Conservation (phyloP, 345 rosid species). For the Geranium rotundifolium region DNA sequence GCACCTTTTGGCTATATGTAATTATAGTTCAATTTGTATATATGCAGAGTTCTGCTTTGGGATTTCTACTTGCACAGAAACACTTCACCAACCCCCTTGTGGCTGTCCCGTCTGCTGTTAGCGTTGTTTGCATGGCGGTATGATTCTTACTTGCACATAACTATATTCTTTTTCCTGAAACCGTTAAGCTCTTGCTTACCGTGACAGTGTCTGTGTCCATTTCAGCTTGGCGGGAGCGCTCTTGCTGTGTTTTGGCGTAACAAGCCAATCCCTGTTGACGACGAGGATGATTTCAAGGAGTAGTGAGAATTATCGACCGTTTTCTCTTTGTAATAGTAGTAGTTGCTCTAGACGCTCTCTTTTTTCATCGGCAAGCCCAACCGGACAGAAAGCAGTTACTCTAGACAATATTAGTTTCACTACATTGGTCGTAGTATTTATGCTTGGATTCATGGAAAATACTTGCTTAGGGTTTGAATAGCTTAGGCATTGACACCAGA, state of each 20-base stretch:
- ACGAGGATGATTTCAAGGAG: conserved; percentile 89
- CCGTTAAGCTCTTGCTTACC: neutral
- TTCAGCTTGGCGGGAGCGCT: conserved; percentile 95
- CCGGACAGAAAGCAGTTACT: no score
- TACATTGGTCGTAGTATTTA: no score
- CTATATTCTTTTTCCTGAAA: neutral
- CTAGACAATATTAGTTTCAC: no score
- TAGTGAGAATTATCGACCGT: conserved; percentile 22
- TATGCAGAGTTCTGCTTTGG: conserved; percentile 88
- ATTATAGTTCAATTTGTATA: conserved; percentile 3
- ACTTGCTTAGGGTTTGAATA: no score
- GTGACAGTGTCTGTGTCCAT: neutral
- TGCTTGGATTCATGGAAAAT: no score
- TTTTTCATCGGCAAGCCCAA: no score
- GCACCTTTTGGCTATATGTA: neutral
- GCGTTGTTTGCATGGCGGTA: conserved; percentile 99
- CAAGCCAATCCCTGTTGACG: conserved; percentile 56
- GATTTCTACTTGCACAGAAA: conserved; percentile 87
- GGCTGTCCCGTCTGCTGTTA: conserved; percentile 94
- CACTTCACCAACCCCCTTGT: conserved; percentile 92
- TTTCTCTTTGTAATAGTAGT: neutral
- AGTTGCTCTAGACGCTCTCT: neutral
- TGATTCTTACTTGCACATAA: conserved; percentile 9
- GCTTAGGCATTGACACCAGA: no score
- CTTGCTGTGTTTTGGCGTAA: conserved; percentile 94